phyloP scores from a whole-genome alignment of 2,329 filamentous ascomycete genomes.

The Shiraia bambusicola region DNA sequence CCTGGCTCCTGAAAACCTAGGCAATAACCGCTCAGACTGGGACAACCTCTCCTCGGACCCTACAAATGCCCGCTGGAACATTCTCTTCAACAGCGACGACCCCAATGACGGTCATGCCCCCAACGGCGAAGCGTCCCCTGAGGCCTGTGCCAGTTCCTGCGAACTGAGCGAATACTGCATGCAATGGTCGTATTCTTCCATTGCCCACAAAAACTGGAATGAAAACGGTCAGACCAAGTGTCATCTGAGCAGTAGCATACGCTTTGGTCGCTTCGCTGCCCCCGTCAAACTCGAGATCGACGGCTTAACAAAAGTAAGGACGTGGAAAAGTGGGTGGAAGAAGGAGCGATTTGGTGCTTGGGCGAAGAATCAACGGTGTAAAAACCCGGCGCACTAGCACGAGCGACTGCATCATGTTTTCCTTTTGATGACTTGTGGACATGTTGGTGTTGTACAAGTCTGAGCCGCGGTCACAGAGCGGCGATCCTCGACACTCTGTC shows the following conservation, averaged over 20 bases:
- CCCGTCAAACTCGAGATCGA: constrained; percentile 15
- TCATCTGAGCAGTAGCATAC: constrained; percentile 36
- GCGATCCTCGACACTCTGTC: no score
- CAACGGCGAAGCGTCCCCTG: constrained; percentile 27
- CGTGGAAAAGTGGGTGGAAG: constrained; percentile 37
- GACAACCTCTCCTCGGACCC: constrained; percentile 36
- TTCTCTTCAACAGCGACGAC: constrained; percentile 28
- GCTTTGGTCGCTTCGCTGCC: constrained; percentile 23
- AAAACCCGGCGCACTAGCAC: constrained; percentile 8
- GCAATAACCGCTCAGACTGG: constrained; percentile 31
- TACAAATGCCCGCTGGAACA: constrained; percentile 36
- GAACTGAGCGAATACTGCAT: constrained; percentile 31
- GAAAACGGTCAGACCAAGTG: constrained; percentile 37
- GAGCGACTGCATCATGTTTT: no score
- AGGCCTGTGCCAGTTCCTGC: constrained; percentile 34
- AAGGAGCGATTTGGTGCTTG: constrained; percentile 31
- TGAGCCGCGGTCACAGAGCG: no score
- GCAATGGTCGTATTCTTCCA: constrained; percentile 37
- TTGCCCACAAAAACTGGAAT: constrained; percentile 30
- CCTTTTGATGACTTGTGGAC: no score
- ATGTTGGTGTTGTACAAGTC: no score
- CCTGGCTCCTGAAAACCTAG: constrained; percentile 29
- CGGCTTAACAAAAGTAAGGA: constrained; percentile 11
- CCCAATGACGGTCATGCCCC: constrained; percentile 17
- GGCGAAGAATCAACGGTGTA: constrained; percentile 33